A percentile compares a stretch with the other conserved stretches of the same genome.
phyloP scores from a whole-genome alignment of 1,284 basidiomycete genomes.

The Mycena citricolor region DNA sequence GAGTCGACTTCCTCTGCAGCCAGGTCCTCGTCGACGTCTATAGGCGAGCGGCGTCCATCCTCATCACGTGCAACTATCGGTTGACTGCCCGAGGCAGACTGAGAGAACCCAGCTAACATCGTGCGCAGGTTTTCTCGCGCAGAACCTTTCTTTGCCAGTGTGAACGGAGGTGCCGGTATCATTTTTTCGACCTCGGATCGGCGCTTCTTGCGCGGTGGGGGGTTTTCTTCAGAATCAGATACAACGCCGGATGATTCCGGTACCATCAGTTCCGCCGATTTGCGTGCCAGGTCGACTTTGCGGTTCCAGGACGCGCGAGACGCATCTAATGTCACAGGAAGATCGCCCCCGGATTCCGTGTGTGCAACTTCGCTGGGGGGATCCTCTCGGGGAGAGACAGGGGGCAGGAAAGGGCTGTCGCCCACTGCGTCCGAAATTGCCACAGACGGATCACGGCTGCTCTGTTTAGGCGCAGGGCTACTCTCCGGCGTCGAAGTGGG shows the following conservation, averaged over 20 bases:
- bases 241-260: background rate
- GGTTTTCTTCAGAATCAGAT: constrained; percentile 13
- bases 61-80: constrained; percentile 1
- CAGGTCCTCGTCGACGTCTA: constrained; percentile 5
- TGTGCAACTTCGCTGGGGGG: background rate
- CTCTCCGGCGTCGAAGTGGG: no score
- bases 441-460: no score
- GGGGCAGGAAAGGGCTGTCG: constrained; percentile 15
- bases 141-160: constrained; percentile 15
- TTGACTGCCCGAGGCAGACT: constrained; percentile 5
- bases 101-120: constrained; percentile 50
- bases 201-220: constrained; percentile 20
- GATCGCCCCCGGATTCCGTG: constrained; percentile 5
- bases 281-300: constrained; percentile 11
- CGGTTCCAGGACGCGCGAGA: constrained; percentile 7
- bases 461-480: no score
- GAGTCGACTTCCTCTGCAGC: background rate
- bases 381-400: background rate
- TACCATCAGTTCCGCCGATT: constrained; percentile 1
- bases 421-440: constrained; percentile 1
- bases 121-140: constrained; percentile 41
- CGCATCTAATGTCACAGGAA: constrained; percentile 9
- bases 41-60: constrained; percentile 21
- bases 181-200: constrained; percentile 14
- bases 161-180: background rate